These are phyloP conservation scores for Rhizopogon sp. DNA, from an alignment of 768 basidiomycete genomes.

Conservation along the genomic window DNA sequence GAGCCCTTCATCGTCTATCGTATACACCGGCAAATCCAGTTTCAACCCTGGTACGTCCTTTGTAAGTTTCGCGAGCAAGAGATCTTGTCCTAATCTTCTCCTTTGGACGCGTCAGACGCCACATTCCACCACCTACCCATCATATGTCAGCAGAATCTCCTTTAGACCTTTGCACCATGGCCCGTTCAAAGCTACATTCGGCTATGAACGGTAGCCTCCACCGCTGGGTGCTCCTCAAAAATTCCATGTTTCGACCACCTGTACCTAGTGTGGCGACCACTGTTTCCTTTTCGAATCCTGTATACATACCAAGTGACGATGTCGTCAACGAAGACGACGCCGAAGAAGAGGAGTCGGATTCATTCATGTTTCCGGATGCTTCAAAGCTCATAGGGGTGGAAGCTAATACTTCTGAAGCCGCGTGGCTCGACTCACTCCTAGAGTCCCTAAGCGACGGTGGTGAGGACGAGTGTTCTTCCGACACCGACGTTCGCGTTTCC, in stretches of 20 bases:
- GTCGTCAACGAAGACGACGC: conserved; percentile 46
- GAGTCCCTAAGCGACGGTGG: conserved; percentile 71
- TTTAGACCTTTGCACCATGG: conserved; percentile 52
- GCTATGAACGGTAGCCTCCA: conserved; percentile 65
- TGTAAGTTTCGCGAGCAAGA: too few relatives aligned
- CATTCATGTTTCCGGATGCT: conserved; percentile 81
- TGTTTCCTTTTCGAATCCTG: conserved; percentile 27
- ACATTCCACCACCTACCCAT: conserved; percentile 7
- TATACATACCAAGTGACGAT: conserved; percentile 33
- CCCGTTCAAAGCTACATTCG: conserved; percentile 70
- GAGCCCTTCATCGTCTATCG: conserved; percentile 86
- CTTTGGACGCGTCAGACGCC: conserved; percentile 15
- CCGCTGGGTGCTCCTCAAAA: conserved; percentile 87
- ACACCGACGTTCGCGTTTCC: conserved; percentile 43
- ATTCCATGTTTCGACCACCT: conserved; percentile 60
- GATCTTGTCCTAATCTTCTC: conserved; percentile 3
- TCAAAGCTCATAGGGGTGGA: conserved; percentile 43
- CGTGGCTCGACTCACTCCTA: conserved; percentile 79
- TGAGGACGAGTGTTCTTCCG: conserved; percentile 51
- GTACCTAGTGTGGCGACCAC: conserved; percentile 17
- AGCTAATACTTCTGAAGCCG: conserved; percentile 55
- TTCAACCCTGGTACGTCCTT: conserved; percentile 14
- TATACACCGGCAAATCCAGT: conserved; percentile 55
- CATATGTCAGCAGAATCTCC: conserved; percentile 45
- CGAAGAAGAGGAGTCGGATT: conserved; percentile 43